These are phyloP conservation scores for Fusarium tanahbumbuense DNA, from an alignment of 2,329 filamentous ascomycete species.

Conservation along the genomic window DNA sequence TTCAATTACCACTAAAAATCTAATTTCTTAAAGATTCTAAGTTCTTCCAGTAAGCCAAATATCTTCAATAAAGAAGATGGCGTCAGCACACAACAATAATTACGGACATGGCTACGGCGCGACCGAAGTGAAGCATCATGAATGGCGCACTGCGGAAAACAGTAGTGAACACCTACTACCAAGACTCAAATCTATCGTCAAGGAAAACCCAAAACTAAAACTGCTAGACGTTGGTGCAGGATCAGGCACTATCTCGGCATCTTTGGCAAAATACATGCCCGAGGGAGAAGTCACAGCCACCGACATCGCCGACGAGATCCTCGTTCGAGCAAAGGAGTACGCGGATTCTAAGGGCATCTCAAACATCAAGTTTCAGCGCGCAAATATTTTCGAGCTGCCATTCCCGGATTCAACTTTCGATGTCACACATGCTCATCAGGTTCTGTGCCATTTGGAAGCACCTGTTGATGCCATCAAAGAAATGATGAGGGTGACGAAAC, in stretches of 20 bases:
- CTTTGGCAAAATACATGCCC: conserved; percentile 55
- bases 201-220: conserved; percentile 48
- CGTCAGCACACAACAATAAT: conserved; percentile 38
- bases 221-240: conserved; percentile 63
- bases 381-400: conserved; percentile 50
- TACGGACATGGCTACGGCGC: conserved; percentile 46
- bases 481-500: conserved; percentile 57
- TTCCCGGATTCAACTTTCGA: conserved; percentile 57
- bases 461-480: conserved; percentile 52
- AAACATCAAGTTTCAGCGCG: conserved; percentile 47
- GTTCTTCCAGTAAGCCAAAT: no score
- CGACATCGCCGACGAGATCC: conserved; percentile 49
- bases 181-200: conserved; percentile 46
- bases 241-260: conserved; percentile 61
- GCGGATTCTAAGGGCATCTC: conserved; percentile 38
- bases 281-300: conserved; percentile 52
- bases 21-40: neutral
- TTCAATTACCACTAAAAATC: neutral
- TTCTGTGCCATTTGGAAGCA: conserved; percentile 56
- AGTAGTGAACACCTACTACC: conserved; percentile 59
- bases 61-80: conserved; percentile 28
- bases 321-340: conserved; percentile 43
- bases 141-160: conserved; percentile 57
- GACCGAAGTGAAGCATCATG: conserved; percentile 48
- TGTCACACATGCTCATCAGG: conserved; percentile 57